These are phyloP conservation scores for Cyphellophora europaea DNA, from an alignment of 2,329 filamentous ascomycete species.

Conservation along the genomic window DNA sequence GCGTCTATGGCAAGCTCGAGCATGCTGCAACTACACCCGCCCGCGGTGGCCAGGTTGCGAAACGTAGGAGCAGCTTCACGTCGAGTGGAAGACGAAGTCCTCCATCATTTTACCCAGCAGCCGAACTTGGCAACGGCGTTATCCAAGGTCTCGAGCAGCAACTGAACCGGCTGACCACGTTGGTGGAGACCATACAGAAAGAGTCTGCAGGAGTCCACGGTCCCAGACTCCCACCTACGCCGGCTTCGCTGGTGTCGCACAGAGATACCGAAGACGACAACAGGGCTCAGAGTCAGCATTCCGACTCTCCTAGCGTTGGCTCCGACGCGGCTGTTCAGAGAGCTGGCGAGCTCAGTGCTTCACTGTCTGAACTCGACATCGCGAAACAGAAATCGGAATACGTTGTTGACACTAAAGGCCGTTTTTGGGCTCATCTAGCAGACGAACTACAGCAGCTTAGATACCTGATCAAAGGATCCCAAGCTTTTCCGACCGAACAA, in stretches of 20 bases:
- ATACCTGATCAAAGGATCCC: conserved; percentile 7
- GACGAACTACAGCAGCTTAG: conserved; percentile 15
- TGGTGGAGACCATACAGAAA: conserved; percentile 34
- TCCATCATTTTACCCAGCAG: not conserved
- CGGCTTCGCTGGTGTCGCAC: not conserved
- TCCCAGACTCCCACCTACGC: conserved; percentile 17
- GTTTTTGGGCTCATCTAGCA: conserved; percentile 12
- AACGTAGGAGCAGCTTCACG: not conserved
- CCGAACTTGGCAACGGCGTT: not conserved
- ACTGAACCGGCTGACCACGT: conserved; percentile 32
- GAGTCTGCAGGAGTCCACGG: conserved; percentile 19
- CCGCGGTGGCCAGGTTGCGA: not conserved
- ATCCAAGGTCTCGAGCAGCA: conserved; percentile 28
- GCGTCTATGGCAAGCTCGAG: conserved; percentile 28
- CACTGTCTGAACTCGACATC: conserved; percentile 3
- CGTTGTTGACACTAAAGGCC: conserved; percentile 3
- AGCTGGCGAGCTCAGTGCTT: not conserved
- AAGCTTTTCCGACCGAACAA: not conserved
- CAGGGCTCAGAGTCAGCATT: not conserved
- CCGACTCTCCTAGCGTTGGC: not conserved
- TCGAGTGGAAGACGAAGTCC: not conserved
- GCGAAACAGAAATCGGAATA: conserved; percentile 7
- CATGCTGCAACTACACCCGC: not conserved
- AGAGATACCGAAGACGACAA: not conserved
- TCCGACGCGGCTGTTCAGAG: not conserved